A percentile compares a stretch with the other conserved stretches of the same genome.
Conservation (phyloP, 768 basidiomycete species). For the Xanthoconium purpureum region DNA sequence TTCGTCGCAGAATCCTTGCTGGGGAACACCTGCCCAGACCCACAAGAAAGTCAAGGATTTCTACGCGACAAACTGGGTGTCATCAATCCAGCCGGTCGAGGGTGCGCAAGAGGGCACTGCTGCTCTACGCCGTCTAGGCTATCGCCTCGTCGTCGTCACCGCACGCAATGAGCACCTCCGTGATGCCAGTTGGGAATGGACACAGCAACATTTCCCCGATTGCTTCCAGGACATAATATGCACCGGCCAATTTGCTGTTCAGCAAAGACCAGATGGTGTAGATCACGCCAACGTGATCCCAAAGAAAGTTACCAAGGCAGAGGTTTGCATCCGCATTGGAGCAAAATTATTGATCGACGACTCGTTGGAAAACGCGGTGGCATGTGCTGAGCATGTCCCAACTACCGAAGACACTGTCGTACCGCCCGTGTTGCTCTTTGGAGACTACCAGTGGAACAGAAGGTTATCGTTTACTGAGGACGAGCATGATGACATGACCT, state of each 20-base stretch:
- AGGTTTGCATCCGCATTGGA: slow-evolving; percentile 61
- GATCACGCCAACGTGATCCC: slow-evolving; percentile 36
- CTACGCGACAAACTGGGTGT: slow-evolving; percentile 51
- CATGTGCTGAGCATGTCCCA: slow-evolving; percentile 41
- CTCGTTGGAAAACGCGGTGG: slow-evolving; percentile 72
- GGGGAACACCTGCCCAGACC: slow-evolving; percentile 61
- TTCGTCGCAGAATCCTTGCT: slow-evolving; percentile 44
- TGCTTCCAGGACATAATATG: slow-evolving; percentile 62
- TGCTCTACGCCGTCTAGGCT: slow-evolving; percentile 59
- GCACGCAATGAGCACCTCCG: slow-evolving; percentile 58
- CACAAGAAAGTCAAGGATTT: slow-evolving; percentile 56
- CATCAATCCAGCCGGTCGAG: slow-evolving; percentile 48
- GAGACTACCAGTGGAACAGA: slow-evolving; percentile 74
- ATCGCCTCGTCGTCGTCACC: slow-evolving; percentile 69
- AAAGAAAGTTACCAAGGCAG: slow-evolving; percentile 67
- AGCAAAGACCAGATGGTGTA: slow-evolving; percentile 32
- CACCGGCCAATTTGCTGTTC: slow-evolving; percentile 66
- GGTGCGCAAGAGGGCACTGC: slow-evolving; percentile 60
- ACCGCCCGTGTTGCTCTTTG: slow-evolving; percentile 69
- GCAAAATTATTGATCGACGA: slow-evolving; percentile 76
- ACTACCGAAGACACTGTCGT: slow-evolving; percentile 19
- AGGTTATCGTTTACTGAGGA: slow-evolving; percentile 47
- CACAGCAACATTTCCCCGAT: slow-evolving; percentile 62
- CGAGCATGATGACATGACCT: slow-evolving; percentile 51
- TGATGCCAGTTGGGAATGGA: slow-evolving; percentile 64